Base-by-base conservation (phyloP, 2,329 filamentous ascomycete genomes). In the Periglandula ipomoeae region DNA sequence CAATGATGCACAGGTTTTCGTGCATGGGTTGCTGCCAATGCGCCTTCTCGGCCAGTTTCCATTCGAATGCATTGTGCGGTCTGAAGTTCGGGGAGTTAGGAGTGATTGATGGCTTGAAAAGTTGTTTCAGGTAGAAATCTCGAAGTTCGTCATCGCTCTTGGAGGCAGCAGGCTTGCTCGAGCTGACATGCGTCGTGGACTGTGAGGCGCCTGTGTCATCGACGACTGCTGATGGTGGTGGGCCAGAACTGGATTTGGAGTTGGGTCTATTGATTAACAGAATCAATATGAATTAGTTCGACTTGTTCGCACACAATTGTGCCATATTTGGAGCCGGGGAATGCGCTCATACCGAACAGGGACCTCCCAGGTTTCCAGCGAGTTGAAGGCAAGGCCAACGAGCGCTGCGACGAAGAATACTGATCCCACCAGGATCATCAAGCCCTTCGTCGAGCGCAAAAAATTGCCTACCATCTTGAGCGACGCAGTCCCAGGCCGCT, bases 1-100 rank as follows among this genome's bases (percentile, higher is more conserved):
- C 70, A 53, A 72, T 68, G 53, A 72, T 70, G 64, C 69, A 71
- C 7, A 72, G 56, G 2, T 68, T 60, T 53, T 69, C 58, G 46
- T 67, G 64, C 35, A 72, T 53, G 8, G 57, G 49, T 35, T 64
- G 50, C 9, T 56, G 61, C 56, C 66, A 70, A n/a, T 60, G 56
- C 17, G 58, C 44, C 3, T 50, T 49, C 6, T 52, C 58, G 6
- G 58, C 53, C 8, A 68, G 58, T 9, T 61, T 54, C 55, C 57
- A 62, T 22, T 65, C 58, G 38, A 65, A 62, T 24, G 62, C 65
- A 27, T 65, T 63, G 8, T 53, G 65, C 0, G 60, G 60, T 11
- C 55, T 48, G 55, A 66, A 69, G 13, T 27, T 52, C 6, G 48
- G 44, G 0, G 58, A 44, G 41, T 59, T 52, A 32, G 64, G 61